Percentiles rank a stretch among this genome's conserved stretches.
Conservation (phyloP, 2,329 filamentous ascomycete species). For the Ascochyta viciae-villosae region DNA sequence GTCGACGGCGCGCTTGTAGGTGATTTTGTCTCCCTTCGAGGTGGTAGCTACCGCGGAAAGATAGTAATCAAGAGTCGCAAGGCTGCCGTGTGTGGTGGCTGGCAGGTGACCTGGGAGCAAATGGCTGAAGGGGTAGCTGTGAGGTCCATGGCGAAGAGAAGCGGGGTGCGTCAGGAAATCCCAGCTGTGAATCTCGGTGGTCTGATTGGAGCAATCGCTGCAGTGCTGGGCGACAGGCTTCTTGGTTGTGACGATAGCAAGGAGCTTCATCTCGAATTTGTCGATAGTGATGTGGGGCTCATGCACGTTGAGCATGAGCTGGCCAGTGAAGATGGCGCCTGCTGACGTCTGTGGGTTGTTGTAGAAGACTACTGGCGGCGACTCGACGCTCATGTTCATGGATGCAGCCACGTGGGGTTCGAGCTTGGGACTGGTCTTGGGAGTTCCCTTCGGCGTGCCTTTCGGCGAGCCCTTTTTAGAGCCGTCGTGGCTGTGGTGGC, state of each 20-base stretch:
- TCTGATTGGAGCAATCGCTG: slow-evolving; percentile 73
- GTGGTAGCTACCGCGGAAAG: slow-evolving; percentile 63
- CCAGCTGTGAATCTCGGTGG: slow-evolving; percentile 80
- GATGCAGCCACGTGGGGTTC: slow-evolving; percentile 56
- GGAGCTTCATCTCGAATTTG: slow-evolving; percentile 74
- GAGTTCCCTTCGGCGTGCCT: slow-evolving; percentile 32
- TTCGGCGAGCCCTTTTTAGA: slow-evolving; percentile 11
- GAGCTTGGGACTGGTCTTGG: slow-evolving; percentile 42
- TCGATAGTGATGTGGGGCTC: slow-evolving; percentile 71
- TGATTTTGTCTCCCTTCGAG: slow-evolving; percentile 67
- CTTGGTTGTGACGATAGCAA: slow-evolving; percentile 76
- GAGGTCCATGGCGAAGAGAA: slow-evolving; percentile 59
- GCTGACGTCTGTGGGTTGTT: slow-evolving; percentile 76
- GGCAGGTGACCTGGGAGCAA: slow-evolving; percentile 87
- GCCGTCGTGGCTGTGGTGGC: slow-evolving; percentile 40
- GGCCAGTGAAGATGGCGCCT: slow-evolving; percentile 84
- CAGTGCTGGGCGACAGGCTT: slow-evolving; percentile 83
- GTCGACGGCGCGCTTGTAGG: slow-evolving; percentile 71
- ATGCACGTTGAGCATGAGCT: slow-evolving; percentile 75
- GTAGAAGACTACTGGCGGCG: slow-evolving; percentile 84
- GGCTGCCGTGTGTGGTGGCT: slow-evolving; percentile 75
- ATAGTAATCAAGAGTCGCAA: slow-evolving; percentile 79
- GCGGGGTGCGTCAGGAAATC: slow-evolving; percentile 64
- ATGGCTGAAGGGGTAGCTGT: slow-evolving; percentile 88
- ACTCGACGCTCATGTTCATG: slow-evolving; percentile 75